Conservation (phyloP, 805 yeast genomes). For the Blastobotrys americana region DNA sequence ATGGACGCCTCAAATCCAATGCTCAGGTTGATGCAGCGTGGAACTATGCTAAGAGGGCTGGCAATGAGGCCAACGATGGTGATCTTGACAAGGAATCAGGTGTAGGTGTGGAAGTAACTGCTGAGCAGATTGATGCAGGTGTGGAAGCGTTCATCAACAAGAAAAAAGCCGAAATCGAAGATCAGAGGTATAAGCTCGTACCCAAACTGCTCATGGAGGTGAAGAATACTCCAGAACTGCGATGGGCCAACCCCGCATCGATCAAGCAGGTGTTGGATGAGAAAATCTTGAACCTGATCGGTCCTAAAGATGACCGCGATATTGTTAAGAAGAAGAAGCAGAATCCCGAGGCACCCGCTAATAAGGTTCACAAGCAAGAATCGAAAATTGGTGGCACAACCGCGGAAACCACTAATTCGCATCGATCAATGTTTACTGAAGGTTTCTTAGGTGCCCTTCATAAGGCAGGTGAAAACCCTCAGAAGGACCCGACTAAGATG, state of each 20-base stretch:
- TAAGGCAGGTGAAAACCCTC: conserved; percentile 92
- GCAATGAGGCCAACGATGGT: conserved; percentile 32
- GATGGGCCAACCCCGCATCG: conserved; percentile 85
- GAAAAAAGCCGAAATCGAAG: conserved; percentile 51
- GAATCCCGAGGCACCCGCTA: conserved; percentile 27
- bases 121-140: conserved; percentile 51
- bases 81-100: conserved; percentile 54
- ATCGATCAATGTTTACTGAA: conserved; percentile 80
- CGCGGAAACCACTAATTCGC: conserved; percentile 5
- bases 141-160: conserved; percentile 54
- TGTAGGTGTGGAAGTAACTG: conserved; percentile 73
- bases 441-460: conserved; percentile 95
- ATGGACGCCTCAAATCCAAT: conserved; percentile 55
- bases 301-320: conserved; percentile 97
- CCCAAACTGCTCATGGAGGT: conserved; percentile 72
- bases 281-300: conserved; percentile 61
- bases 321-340: conserved; percentile 69
- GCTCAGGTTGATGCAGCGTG: conserved; percentile 72
- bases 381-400: conserved; percentile 13
- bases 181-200: conserved; percentile 72
- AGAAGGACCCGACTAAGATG: conserved; percentile 79
- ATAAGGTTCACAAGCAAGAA: conserved; percentile 13
- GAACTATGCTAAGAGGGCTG: conserved; percentile 56
- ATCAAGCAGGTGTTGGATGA: conserved; percentile 86
- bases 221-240: conserved; percentile 64